A percentile compares a stretch with the other conserved stretches of the same genome.
These are phyloP conservation scores for Bonia amplexicaulis DNA, from an alignment of 176 grass and related monocot species.

Conservation along the genomic window DNA sequence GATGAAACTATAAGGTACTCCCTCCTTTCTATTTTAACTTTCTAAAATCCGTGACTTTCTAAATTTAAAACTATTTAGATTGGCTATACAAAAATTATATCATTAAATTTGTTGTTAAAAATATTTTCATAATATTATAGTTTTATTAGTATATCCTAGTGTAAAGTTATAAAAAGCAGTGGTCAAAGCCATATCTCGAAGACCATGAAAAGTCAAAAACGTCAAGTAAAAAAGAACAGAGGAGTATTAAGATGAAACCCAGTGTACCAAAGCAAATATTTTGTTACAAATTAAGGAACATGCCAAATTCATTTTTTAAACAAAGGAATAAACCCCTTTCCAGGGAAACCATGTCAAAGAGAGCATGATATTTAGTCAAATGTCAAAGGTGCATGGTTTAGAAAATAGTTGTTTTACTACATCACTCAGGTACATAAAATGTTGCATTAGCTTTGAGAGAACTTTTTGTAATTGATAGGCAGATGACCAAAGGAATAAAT, in stretches of 20 bases:
- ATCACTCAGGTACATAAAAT: slow-evolving; percentile 13
- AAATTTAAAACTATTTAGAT: too few relatives aligned
- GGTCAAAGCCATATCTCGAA: too few relatives aligned
- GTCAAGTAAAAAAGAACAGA: too few relatives aligned
- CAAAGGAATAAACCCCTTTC: neutral
- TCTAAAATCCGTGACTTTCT: too few relatives aligned
- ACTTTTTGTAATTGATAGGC: neutral
- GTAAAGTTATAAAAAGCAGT: too few relatives aligned
- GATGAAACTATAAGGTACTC: neutral
- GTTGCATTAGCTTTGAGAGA: neutral
- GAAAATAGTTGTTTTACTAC: neutral
- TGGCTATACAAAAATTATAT: too few relatives aligned
- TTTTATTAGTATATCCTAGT: too few relatives aligned
- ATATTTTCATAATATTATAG: too few relatives aligned
- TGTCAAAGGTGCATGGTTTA: neutral
- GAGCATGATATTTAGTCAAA: neutral
- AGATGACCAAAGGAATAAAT: neutral
- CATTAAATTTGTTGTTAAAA: too few relatives aligned
- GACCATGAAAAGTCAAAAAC: too few relatives aligned
- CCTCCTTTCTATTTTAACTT: too few relatives aligned
- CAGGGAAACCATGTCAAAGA: slow-evolving; percentile 3
- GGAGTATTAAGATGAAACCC: neutral
- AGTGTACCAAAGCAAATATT: slow-evolving; percentile 1
- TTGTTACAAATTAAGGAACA: neutral
- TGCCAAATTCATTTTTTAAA: neutral